These are phyloP conservation scores for Apiospora aurea DNA, from an alignment of 2,329 filamentous ascomycete genomes.

Conservation along the genomic window DNA sequence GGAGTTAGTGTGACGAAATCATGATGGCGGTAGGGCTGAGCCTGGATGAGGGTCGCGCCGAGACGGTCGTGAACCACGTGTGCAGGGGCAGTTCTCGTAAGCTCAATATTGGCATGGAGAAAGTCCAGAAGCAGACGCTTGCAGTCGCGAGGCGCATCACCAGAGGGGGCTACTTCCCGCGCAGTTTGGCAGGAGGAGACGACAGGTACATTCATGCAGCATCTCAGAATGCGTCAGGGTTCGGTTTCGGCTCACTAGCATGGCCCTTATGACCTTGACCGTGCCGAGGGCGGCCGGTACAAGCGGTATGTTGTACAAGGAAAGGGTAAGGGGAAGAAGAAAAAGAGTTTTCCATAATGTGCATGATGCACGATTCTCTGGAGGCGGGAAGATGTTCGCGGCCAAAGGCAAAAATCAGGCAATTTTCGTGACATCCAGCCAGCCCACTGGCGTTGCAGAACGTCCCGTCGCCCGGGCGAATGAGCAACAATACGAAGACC, in stretches of 20 bases:
- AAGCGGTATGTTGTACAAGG: neutral
- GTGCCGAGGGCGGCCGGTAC: constrained; percentile 3
- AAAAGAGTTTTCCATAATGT: neutral
- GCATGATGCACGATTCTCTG: neutral
- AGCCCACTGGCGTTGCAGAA: constrained; percentile 3
- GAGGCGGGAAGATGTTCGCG: neutral
- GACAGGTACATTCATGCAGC: constrained; percentile 8
- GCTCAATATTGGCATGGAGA: neutral
- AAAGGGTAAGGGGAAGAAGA: too few relatives aligned
- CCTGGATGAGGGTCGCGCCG: constrained; percentile 7
- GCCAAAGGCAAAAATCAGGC: neutral
- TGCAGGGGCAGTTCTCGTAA: constrained; percentile 14
- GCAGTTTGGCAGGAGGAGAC: constrained; percentile 4
- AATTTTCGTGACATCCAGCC: neutral
- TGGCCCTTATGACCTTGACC: constrained; percentile 2
- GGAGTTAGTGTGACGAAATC: constrained; percentile 13
- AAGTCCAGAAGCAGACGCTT: constrained; percentile 17
- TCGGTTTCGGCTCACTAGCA: constrained; percentile 10
- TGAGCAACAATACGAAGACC: constrained; percentile 1
- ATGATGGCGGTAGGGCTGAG: constrained; percentile 18
- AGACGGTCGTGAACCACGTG: constrained; percentile 10
- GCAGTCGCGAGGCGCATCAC: constrained; percentile 15
- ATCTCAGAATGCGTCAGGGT: constrained; percentile 7
- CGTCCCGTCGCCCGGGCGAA: neutral
- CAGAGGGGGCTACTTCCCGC: constrained; percentile 10